Base-by-base conservation (phyloP, 345 rosid species). In the Lagerstroemia speciosa region DNA sequence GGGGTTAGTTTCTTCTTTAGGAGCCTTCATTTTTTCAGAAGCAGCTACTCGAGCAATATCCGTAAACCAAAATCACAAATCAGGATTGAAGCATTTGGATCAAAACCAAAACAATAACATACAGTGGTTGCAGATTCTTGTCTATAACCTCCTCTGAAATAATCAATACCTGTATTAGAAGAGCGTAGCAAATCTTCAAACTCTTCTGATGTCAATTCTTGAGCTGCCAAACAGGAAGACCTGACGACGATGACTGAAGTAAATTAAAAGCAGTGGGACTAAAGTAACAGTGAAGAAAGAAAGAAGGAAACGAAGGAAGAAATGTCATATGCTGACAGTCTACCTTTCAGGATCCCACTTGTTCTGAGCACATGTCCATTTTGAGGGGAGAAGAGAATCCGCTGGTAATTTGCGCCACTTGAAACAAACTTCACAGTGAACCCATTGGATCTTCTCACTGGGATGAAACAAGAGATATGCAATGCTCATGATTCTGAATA, bases 341-440 rank as follows among this genome's bases (percentile, higher is more conserved):
- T 81, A 86, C 95, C 90, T 89, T 77, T 85, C 88, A 65, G 77
- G 84, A 75, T 89, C 90, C 95, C 95, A 86, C 37, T 78, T 55
- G 73, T 85, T 89, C 31, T 74, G 64, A 29, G 83, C 73, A 78
- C 95, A 89, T 27, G 84, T 85, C 92, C 92, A 89, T 70, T 74
- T 86, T 72, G 79, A 79, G 20, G 92, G 88, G 83, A 89, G 90
- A 74, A 76, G 83, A 73, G 83, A 83, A 74, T 71, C 74, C 61
- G 78, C 78, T 64, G 88, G 95, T 76, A 89, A 67, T 75, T 78
- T 86, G 67, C 92, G 89, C 95, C 95, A 89, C 77, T 89, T 89
- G 19, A 41, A 78, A 71, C 90, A 89, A 67, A 85, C 87, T 76
- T 86, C 95, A 62, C 95, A 89, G 62, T 85, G 92, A 76, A 68